phyloP scores from a whole-genome alignment of 2,329 filamentous ascomycete species.

The Volutella citrinella region DNA sequence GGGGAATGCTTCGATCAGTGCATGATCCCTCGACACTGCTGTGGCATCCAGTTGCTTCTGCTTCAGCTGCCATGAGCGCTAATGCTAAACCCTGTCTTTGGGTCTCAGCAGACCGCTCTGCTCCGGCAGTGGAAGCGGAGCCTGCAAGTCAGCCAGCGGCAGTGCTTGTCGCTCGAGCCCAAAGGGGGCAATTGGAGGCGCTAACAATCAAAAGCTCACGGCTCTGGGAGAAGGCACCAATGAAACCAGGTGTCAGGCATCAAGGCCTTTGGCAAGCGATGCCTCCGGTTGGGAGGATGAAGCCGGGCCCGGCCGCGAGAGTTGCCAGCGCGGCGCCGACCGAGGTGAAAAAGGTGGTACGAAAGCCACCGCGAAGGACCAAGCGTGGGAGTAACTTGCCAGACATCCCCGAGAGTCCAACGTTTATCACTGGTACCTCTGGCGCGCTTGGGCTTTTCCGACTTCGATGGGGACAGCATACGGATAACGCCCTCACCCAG shows the following conservation, averaged over 20 bases:
- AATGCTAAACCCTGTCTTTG: too few species aligned
- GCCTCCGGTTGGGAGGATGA: too few species aligned
- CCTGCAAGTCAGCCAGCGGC: constrained; percentile 8
- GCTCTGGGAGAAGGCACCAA: constrained; percentile 17
- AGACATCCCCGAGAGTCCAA: constrained; percentile 61
- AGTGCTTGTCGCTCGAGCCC: constrained; percentile 4
- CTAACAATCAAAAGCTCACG: constrained; percentile 20
- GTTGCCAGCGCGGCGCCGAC: too few species aligned
- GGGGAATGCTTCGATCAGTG: too few species aligned
- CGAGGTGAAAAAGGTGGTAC: too few species aligned
- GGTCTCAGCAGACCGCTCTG: too few species aligned
- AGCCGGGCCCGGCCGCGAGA: too few species aligned
- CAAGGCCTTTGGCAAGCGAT: constrained; percentile 18
- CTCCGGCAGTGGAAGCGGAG: constrained; percentile 8
- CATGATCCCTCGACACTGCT: too few species aligned
- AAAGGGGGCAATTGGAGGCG: constrained; percentile 11
- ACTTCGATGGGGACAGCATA: constrained; percentile 64
- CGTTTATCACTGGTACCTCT: constrained; percentile 55
- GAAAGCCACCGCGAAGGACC: constrained; percentile 52
- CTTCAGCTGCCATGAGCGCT: too few species aligned
- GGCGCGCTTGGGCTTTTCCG: constrained; percentile 63
- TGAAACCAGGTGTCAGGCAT: constrained; percentile 5
- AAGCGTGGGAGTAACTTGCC: constrained; percentile 58
- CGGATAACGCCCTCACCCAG: constrained; percentile 50
- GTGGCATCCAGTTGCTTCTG: too few species aligned